Evolutionary conservation across 495 filamentous ascomycete species (phyloP).

Genomic region (Neurospora africana): DNA sequence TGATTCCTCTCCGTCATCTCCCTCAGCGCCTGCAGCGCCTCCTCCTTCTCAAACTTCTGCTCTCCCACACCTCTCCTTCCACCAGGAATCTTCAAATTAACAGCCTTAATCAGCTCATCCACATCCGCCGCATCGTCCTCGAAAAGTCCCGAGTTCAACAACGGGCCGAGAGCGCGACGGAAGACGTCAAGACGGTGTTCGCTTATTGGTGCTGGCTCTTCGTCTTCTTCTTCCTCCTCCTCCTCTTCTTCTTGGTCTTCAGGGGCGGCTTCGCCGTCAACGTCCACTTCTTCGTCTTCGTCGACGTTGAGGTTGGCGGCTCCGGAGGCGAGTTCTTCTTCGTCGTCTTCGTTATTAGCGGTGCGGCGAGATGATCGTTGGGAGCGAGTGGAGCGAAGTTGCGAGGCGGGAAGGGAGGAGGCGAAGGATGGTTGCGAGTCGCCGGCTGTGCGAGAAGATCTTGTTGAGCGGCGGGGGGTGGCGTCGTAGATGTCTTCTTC

Average conservation of each 20-base stretch:
- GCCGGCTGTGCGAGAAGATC: slow-evolving; percentile 8
- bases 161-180: slow-evolving; percentile 64
- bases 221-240: slow-evolving; percentile 8
- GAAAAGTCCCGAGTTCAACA: slow-evolving; percentile 72
- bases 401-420: slow-evolving; percentile 35
- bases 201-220: slow-evolving; percentile 39
- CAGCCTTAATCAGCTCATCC: slow-evolving; percentile 60
- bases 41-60: slow-evolving; percentile 50
- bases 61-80: slow-evolving; percentile 21
- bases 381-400: slow-evolving; percentile 25
- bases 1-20: slow-evolving; percentile 74
- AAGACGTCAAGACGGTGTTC: slow-evolving; percentile 59
- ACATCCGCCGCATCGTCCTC: slow-evolving; percentile 68
- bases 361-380: slow-evolving; percentile 6
- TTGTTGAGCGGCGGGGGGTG: slow-evolving; percentile 27
- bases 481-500: slow-evolving; percentile 31
- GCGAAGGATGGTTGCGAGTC: slow-evolving; percentile 37
- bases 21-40: slow-evolving; percentile 67
- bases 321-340: slow-evolving; percentile 29
- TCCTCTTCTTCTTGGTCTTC: slow-evolving; percentile 9
- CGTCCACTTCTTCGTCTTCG: slow-evolving; percentile 4
- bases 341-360: slow-evolving; percentile 15
- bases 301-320: slow-evolving; percentile 27
- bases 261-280: slow-evolving; percentile 7
- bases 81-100: slow-evolving; percentile 54